Evolutionary conservation across 2,329 filamentous ascomycete genomes (phyloP).

Genomic region (Fusarium tuaranense): DNA sequence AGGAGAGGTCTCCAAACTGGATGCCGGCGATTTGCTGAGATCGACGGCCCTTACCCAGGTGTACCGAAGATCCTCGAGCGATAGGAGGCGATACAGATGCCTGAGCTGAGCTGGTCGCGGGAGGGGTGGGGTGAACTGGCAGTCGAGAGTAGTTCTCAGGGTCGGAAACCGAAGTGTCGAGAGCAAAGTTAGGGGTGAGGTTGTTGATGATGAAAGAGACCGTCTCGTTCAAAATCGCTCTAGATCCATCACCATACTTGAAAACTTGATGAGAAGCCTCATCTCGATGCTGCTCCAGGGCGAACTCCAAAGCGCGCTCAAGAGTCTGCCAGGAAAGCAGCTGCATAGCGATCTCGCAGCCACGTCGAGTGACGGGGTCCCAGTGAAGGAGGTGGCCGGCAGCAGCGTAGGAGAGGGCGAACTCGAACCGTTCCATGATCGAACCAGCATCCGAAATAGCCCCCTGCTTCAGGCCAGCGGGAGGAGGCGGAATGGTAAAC

Average conservation of each 20-base stretch:
- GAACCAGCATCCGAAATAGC: constrained; percentile 54
- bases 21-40: constrained; percentile 70
- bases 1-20: constrained; percentile 76
- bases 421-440: constrained; percentile 59
- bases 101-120: constrained; percentile 15
- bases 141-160: constrained; percentile 55
- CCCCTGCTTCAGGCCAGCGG: constrained; percentile 41
- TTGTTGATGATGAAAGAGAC: constrained; percentile 70
- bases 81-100: constrained; percentile 42
- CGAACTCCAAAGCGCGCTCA: constrained; percentile 71
- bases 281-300: constrained; percentile 55
- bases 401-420: constrained; percentile 73
- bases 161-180: constrained; percentile 61
- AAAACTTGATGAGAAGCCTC: constrained; percentile 59
- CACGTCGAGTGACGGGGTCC: constrained; percentile 65
- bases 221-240: constrained; percentile 65
- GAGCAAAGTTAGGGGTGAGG: constrained; percentile 69
- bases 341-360: constrained; percentile 68
- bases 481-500: constrained; percentile 51
- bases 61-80: constrained; percentile 53
- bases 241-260: constrained; percentile 63
- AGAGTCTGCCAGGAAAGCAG: constrained; percentile 73
- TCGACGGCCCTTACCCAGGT: constrained; percentile 54
- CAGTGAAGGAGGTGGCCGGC: constrained; percentile 70
- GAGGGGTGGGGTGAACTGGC: constrained; percentile 41